Base-by-base conservation (phyloP, 1,284 basidiomycete species). In the Trichosporon sp. region DNA sequence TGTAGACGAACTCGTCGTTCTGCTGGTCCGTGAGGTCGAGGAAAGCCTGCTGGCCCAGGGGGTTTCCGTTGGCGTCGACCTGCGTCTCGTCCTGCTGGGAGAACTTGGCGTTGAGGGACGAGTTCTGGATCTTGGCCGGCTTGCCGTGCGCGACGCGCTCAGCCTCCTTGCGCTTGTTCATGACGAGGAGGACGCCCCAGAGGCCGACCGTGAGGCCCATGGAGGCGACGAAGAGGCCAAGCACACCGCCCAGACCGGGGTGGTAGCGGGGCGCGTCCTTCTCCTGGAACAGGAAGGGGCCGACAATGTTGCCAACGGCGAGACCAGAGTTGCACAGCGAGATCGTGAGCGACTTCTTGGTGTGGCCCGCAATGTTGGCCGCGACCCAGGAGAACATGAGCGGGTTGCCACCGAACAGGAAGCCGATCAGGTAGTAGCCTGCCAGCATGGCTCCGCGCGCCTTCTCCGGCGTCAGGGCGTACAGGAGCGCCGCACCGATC, bases 131-230 rank as follows among this genome's bases (percentile, higher is more conserved):
- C 76, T 81, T 80, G 70, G 78, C 78, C 0, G 82, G 80, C 73
- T 81, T 80, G 38, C 83, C 83, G 63, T 79, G 71, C 11, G 70
- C 70, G 61, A 79, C 78, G 40, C 82, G 80, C 46, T 76, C 68
- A 37, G 72, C 72, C 72, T 79, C 79, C 70, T 83, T 81, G 32
- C 69, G 72, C 74, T 74, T 76, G 79, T 83, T 83, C 69, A 80
- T 69, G 59, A 70, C 67, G 59, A 73, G 16, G 38, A 82, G 74
- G 19, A 71, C 38, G 21, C 72, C 67, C 68, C 68, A 63, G 40
- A 72, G 73, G 2, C 21, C 43, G 10, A 21, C 64, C 2, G 56
- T 32, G 26, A 76, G 70, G 19, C 40, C 66, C 32, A 70, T 68
- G 51, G 67, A 72, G n/a, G 75, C 76, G 68, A 76, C 69, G 64